Conservation (phyloP, 306 rosid genomes). For the Gastrolobium villosum region DNA sequence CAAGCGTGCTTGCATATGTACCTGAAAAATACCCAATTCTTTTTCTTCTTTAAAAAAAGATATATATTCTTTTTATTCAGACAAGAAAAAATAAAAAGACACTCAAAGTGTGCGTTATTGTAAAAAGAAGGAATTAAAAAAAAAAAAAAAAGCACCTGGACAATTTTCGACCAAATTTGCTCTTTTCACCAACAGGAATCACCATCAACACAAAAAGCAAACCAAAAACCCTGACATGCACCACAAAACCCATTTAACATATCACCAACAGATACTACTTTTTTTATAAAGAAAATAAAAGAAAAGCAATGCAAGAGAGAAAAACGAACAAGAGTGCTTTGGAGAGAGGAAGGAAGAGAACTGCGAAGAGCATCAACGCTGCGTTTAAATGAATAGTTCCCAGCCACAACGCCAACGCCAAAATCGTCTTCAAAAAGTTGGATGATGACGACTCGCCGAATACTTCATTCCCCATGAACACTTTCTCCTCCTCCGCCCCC, state of each 20-base stretch:
- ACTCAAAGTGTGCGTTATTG: background rate
- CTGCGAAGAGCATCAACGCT: conserved; percentile 55
- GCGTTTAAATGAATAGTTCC: conserved; percentile 78
- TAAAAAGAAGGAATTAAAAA: too few relatives aligned
- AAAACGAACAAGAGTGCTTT: conserved; percentile 69
- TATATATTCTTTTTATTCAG: background rate
- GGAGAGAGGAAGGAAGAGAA: conserved; percentile 70
- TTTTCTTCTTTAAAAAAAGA: background rate
- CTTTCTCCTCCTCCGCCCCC: conserved; percentile 37
- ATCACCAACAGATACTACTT: background rate
- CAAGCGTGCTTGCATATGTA: conserved; percentile 81
- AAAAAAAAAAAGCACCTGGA: conserved; percentile 56
- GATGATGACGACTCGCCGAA: conserved; percentile 49
- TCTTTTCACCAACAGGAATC: conserved; percentile 70
- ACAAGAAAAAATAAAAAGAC: background rate
- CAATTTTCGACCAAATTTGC: conserved; percentile 66
- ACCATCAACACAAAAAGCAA: conserved; percentile 66
- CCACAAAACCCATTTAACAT: background rate
- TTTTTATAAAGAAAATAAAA: background rate
- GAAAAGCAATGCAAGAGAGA: background rate
- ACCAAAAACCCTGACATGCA: conserved; percentile 68
- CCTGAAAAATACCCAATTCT: conserved; percentile 55
- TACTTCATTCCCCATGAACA: conserved; percentile 50
- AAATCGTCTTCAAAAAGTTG: conserved; percentile 36
- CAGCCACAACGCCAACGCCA: conserved; percentile 74